These are phyloP conservation scores for Lepidopterella palustris DNA, from an alignment of 495 filamentous ascomycete genomes.

Conservation along the genomic window DNA sequence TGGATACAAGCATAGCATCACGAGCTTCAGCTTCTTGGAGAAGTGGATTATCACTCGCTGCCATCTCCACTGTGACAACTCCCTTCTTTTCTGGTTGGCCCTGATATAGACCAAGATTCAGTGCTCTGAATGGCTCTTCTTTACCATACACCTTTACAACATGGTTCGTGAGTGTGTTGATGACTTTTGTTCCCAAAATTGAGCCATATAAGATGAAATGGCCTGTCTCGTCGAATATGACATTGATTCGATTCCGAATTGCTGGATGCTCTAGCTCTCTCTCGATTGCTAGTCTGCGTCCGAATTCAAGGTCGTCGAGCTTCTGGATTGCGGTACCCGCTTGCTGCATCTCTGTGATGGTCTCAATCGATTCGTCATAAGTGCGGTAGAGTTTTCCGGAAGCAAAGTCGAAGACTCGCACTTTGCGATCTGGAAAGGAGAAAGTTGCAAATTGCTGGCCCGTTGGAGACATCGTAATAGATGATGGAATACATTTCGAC, in stretches of 20 bases:
- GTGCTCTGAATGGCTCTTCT: constrained; percentile 78
- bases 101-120: constrained; percentile 87
- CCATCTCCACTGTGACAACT: constrained; percentile 94
- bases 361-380: constrained; percentile 87
- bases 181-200: constrained; percentile 80
- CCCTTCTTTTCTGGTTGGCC: constrained; percentile 89
- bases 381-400: constrained; percentile 81
- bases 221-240: constrained; percentile 92
- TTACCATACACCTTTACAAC: constrained; percentile 81
- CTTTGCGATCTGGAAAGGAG: constrained; percentile 87
- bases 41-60: constrained; percentile 85
- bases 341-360: constrained; percentile 89
- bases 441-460: constrained; percentile 80
- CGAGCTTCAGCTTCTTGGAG: constrained; percentile 86
- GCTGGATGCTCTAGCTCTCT: constrained; percentile 68
- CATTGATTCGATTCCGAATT: constrained; percentile 66
- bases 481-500: constrained; percentile 75
- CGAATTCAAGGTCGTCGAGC: constrained; percentile 86
- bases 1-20: constrained; percentile 82
- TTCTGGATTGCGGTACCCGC: constrained; percentile 72
- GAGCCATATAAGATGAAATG: constrained; percentile 94
- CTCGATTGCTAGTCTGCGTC: constrained; percentile 79
- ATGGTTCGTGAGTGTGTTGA: constrained; percentile 90
- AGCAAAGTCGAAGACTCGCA: constrained; percentile 88
- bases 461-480: constrained; percentile 80